Base-by-base conservation (phyloP, 2,329 filamentous ascomycete genomes). In the Cytospora schulzeri region DNA sequence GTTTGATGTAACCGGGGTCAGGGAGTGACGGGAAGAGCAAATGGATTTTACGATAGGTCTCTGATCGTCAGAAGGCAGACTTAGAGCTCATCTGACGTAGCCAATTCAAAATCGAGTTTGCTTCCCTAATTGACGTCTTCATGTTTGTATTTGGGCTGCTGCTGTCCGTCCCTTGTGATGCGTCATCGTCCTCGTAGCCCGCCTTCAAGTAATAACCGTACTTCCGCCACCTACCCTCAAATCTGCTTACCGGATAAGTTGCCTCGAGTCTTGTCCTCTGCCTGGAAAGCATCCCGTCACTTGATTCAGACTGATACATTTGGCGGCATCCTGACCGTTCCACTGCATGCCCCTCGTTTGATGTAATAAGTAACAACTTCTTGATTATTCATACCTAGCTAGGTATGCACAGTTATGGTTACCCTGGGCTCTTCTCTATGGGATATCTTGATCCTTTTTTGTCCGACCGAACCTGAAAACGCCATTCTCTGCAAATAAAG, bases 381-480 rank as follows among this genome's bases (percentile, higher is more conserved):
- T 22, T 24, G n/a, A 48, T 24, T 48, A 24, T 48, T 48, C 45
- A 24, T 24, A 48, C 22, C 8, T 48, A 48, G 11, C 38, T 41
- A 41, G 19, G 41, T 48, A 24, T 48, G 38, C 8, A 17, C 38
- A 19, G 15, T 19, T 2, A 41, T 6, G 45, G 45, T 24, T 3
- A 48, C 45, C 3, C 2, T 48, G n/a, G 41, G 19, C 41, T 24
- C 45, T 28, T 24, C 45, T 28, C 19, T 7, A 26, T 41, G 57
- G 58, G 63, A 62, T 65, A 60, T 60, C 60, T 60, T 50, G 22
- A n/a, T 51, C 33, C 54, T 59, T 24, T 26, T 35, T 53, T 45
- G 17, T 57, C 11, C 22, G 26, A 50, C 60, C 33, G 33, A 54
- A 38, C 57, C 53, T 57, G 50, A 48, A 63, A 66, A 66, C 64